A percentile compares a stretch with the other conserved stretches of the same genome.
These are phyloP conservation scores for Scutellaria galericulata DNA, from an alignment of 257 asterid species.

Conservation along the genomic window DNA sequence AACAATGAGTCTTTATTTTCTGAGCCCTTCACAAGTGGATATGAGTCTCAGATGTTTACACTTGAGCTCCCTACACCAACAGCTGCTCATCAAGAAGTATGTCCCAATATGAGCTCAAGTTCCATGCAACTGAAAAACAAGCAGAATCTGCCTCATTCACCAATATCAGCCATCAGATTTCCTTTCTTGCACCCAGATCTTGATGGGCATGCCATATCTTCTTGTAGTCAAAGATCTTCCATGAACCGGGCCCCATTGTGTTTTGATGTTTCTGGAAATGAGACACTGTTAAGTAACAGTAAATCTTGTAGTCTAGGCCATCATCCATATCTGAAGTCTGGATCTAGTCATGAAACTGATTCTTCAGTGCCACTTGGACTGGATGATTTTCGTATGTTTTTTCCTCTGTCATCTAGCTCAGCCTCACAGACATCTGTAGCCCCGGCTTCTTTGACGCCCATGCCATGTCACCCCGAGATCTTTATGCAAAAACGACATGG, in stretches of 20 bases:
- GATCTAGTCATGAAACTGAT: conserved; percentile 34
- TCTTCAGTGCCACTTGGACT: conserved; percentile 37
- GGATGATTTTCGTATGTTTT: conserved; percentile 36
- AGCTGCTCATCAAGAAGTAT: conserved; percentile 36
- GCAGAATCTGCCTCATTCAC: conserved; percentile 38
- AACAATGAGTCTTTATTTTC: conserved; percentile 31
- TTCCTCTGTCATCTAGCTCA: conserved; percentile 32
- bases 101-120: conserved; percentile 34
- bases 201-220: conserved; percentile 40
- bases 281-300: conserved; percentile 28
- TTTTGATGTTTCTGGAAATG: conserved; percentile 43
- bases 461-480: conserved; percentile 42
- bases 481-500: conserved; percentile 35
- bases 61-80: conserved; percentile 38
- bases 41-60: conserved; percentile 33
- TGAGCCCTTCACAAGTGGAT: conserved; percentile 43
- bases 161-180: conserved; percentile 46
- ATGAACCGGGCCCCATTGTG: conserved; percentile 38
- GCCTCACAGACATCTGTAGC: conserved; percentile 38
- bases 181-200: conserved; percentile 58
- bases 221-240: conserved; percentile 49
- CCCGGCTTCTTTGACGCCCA: conserved; percentile 28
- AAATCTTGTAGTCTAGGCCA: conserved; percentile 37
- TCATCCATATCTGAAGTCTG: conserved; percentile 41
- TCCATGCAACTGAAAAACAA: conserved; percentile 36